These are phyloP conservation scores for Scenedesmus sp. DNA, from an alignment of 163 green algal species.

Conservation along the genomic window DNA sequence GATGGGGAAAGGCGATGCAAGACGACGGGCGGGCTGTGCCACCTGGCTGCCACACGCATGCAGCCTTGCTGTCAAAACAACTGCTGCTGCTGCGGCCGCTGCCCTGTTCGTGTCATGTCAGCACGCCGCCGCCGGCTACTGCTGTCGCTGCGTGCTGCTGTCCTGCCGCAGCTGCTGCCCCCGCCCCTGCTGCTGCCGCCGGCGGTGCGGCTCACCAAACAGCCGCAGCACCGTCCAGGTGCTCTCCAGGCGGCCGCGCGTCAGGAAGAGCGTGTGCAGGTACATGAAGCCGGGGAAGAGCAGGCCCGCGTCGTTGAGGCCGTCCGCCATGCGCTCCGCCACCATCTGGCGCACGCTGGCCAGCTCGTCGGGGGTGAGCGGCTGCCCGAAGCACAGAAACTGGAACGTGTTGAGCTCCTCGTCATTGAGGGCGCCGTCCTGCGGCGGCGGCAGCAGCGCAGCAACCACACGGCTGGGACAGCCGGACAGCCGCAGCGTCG, in stretches of 20 bases:
- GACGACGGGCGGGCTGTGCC: no score
- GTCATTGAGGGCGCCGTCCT: conserved; percentile 90
- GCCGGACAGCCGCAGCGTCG: no score
- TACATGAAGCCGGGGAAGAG: conserved; percentile 82
- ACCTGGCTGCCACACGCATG: no score
- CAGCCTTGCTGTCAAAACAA: no score
- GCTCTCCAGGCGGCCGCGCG: conserved; percentile 93
- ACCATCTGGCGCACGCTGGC: conserved; percentile 62
- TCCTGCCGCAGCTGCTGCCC: not conserved
- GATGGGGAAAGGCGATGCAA: no score
- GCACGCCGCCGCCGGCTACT: not conserved
- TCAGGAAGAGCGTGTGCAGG: conserved; percentile 96
- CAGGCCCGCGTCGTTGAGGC: conserved; percentile 64
- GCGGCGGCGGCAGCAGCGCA: not conserved
- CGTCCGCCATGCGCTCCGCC: conserved; percentile 53
- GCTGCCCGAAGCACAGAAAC: conserved; percentile 68
- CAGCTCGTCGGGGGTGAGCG: conserved; percentile 69
- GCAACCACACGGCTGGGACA: no score
- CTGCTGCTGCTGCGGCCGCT: no score
- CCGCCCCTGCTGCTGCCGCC: no score
- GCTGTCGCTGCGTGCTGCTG: not conserved
- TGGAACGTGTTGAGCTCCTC: conserved; percentile 95
- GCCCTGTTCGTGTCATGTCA: not conserved
- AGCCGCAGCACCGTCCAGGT: conserved; percentile 92
- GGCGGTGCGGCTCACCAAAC: conserved; percentile 60